Conservation (phyloP, 2,329 filamentous ascomycete genomes). For the Phialophora tarda region DNA sequence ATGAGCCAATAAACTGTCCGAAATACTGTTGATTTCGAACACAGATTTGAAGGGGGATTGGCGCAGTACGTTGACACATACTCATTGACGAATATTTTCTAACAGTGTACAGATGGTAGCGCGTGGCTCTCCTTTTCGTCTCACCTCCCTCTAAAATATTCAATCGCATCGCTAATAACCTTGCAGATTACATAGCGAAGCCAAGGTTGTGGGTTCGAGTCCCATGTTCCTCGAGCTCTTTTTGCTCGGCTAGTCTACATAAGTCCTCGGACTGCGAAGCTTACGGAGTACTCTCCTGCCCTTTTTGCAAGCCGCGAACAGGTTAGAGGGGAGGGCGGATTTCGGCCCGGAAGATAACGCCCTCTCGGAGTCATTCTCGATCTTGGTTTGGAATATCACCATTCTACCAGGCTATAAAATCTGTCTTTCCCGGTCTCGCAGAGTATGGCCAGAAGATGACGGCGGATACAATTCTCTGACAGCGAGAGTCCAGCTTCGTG, state of each 20-base stretch:
- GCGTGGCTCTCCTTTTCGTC: slow-evolving; percentile 40
- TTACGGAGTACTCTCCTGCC: too few species aligned
- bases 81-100: background rate
- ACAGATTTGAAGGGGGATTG: slow-evolving; percentile 17
- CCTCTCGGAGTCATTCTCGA: background rate
- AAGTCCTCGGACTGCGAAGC: background rate
- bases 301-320: too few species aligned
- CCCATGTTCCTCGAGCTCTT: slow-evolving; percentile 36
- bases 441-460: background rate
- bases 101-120: slow-evolving; percentile 36
- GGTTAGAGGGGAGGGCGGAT: background rate
- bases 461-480: background rate
- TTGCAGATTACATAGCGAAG: slow-evolving; percentile 22
- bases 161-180: background rate
- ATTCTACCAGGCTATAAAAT: background rate
- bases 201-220: slow-evolving; percentile 42
- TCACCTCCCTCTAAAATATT: background rate
- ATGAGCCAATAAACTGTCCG: background rate
- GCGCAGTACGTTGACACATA: background rate
- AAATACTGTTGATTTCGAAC: slow-evolving; percentile 25
- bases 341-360: background rate
- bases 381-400: background rate
- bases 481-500: background rate
- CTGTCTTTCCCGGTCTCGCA: background rate
- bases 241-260: background rate